A percentile compares a stretch with the other conserved stretches of the same genome.
Evolutionary conservation across 148 eudicot genomes (phyloP).

Genomic region (Rhododendron kiyosumense): DNA sequence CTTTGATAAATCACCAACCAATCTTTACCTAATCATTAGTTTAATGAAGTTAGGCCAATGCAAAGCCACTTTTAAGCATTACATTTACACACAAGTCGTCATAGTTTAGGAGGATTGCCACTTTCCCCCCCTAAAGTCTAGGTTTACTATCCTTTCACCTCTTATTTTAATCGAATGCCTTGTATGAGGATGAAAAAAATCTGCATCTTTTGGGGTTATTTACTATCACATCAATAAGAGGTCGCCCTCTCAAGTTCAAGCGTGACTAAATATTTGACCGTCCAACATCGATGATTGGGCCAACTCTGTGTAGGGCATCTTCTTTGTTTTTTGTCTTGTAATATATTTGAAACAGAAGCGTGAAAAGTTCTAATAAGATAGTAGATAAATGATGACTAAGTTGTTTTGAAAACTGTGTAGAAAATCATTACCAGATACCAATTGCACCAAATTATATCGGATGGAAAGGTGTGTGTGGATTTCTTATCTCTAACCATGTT

Average conservation of each 20-base stretch:
- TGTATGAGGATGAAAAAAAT: not conserved
- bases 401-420: not conserved
- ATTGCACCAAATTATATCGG: not conserved
- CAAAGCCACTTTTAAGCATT: slow-evolving; percentile 17
- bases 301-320: too few species aligned
- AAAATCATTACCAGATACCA: not conserved
- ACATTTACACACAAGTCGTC: not conserved
- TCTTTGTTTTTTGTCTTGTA: not conserved
- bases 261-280: not conserved
- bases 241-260: not conserved
- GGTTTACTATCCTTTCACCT: slow-evolving; percentile 31
- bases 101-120: not conserved
- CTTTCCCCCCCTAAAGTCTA: slow-evolving; percentile 15
- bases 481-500: not conserved
- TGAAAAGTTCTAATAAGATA: not conserved
- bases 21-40: slow-evolving; percentile 34
- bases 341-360: not conserved
- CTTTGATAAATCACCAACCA: slow-evolving; percentile 1
- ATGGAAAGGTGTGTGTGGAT: not conserved
- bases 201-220: not conserved
- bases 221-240: not conserved
- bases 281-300: not conserved
- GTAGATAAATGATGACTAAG: not conserved
- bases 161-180: not conserved
- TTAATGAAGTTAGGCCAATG: slow-evolving; percentile 20